Evolutionary conservation across 2,329 filamentous ascomycete species (phyloP), one percentile per base, ranked within the genome.

Genomic region (Cladosporium oxysporum): DNA sequence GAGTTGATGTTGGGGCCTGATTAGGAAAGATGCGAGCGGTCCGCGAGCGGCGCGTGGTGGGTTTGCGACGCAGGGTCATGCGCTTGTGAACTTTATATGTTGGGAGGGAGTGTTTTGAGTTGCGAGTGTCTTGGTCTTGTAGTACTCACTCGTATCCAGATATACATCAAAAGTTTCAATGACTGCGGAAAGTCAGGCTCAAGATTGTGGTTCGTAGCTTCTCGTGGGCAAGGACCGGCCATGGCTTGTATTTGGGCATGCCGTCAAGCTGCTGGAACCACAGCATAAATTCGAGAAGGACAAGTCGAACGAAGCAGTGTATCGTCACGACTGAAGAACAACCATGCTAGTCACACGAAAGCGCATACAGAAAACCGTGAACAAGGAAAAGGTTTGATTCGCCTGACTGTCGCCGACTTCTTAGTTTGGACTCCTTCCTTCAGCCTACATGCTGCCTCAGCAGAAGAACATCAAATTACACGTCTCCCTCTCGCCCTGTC

Each of bases 41-140:
- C 52, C 55, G 55, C 10, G 0, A 21, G 55, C 31, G 55, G 55
- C 29, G 10, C 55, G 53, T 37, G 49, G 55, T 58, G 55, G 55
- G 21, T 16, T 41, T 58, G 21, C 33, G 28, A 58, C 31, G 55
- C 55, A 58, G 55, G 55, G 55, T 58, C 55, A 55, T 55, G 18
- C 52, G 29, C 52, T 55, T 55, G 52, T 55, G 52, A 55, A 55
- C 50, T 33, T 29, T 53, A 33, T 53, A 31, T 53, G 16, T 29
- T 26, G 50, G 26, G 12, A 16, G 26, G n/a, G 18, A 10, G 5
- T 44, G 18, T 21, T n/a, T 44, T 21, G 41, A 44, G 41, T n/a
- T 44, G 18, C 18, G 41, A 44, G 41, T 44, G 21, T 44, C 18
- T 21, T 44, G 18, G 21, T 44, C 18, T 21, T 44, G 18, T 29